phyloP scores from a whole-genome alignment of 306 rosid species.

The Crataegus laevigata region DNA sequence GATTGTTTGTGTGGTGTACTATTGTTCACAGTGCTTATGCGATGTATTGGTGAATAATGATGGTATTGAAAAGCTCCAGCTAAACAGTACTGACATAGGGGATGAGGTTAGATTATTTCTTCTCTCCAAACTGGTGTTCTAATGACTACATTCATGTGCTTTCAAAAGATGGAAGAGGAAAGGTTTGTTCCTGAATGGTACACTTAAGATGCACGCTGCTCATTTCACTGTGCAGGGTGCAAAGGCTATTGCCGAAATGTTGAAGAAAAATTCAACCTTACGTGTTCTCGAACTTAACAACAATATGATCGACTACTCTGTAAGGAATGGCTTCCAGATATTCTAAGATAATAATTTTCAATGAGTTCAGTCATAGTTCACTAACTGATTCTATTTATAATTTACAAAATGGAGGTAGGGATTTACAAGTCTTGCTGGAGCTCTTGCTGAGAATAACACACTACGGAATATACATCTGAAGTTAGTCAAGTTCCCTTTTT shows the following conservation, averaged over 20 bases:
- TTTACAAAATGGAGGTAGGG: constrained; percentile 75
- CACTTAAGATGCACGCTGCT: constrained; percentile 22
- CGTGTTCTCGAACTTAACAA: constrained; percentile 78
- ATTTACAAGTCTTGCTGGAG: constrained; percentile 89
- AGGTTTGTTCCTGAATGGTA: not conserved
- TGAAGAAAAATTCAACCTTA: constrained; percentile 79
- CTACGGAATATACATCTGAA: constrained; percentile 72
- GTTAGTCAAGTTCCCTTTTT: constrained; percentile 38
- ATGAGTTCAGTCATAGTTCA: not conserved
- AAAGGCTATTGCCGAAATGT: constrained; percentile 77
- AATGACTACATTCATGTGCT: not conserved
- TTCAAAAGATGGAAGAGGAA: not conserved
- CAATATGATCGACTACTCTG: constrained; percentile 93
- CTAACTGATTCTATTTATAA: constrained; percentile 21
- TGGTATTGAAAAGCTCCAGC: constrained; percentile 73
- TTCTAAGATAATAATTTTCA: constrained; percentile 8
- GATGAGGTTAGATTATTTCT: constrained; percentile 75
- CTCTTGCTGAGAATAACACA: constrained; percentile 74
- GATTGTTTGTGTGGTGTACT: constrained; percentile 14
- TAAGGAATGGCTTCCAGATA: constrained; percentile 36
- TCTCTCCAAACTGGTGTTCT: not conserved
- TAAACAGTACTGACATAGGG: constrained; percentile 86
- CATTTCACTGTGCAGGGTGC: constrained; percentile 62
- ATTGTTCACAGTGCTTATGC: constrained; percentile 66
- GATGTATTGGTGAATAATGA: constrained; percentile 63